Percentiles rank a stretch among this genome's conserved stretches.
These are phyloP conservation scores for Thalassiosira profunda DNA, from an alignment of 108 stramenopile genomes.

Conservation along the genomic window DNA sequence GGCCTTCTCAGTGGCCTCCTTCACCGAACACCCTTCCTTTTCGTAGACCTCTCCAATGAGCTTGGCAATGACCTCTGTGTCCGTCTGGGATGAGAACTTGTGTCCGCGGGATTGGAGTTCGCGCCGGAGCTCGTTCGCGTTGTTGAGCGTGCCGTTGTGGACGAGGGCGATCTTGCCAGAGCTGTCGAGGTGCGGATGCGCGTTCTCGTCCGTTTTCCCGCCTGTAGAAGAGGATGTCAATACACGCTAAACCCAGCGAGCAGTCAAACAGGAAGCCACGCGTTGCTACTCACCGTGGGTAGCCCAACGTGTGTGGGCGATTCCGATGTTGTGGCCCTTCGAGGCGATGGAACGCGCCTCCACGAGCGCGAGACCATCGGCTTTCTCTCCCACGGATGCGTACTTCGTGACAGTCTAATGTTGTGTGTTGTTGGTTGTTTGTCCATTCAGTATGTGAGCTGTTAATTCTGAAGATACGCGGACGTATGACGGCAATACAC, in stretches of 20 bases:
- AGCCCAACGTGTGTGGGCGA: slow-evolving; percentile 99
- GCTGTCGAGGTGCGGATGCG: slow-evolving; percentile 97
- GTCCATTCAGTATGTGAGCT: not conserved
- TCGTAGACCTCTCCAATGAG: slow-evolving; percentile 86
- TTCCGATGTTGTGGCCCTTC: slow-evolving; percentile 75
- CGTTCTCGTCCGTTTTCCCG: slow-evolving; percentile 98
- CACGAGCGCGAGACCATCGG: slow-evolving; percentile 93
- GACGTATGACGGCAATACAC: not conserved
- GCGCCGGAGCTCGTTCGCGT: slow-evolving; percentile 91
- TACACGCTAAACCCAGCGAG: too few relatives aligned
- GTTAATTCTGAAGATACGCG: too few relatives aligned
- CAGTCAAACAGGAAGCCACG: too few relatives aligned
- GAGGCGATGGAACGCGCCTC: slow-evolving; percentile 59
- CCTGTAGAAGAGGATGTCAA: too few relatives aligned
- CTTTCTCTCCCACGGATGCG: slow-evolving; percentile 94
- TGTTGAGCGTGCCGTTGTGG: slow-evolving; percentile 99
- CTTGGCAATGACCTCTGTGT: slow-evolving; percentile 99
- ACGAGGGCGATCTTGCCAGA: slow-evolving; percentile 97
- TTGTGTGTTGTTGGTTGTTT: not conserved
- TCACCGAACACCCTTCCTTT: slow-evolving; percentile 52
- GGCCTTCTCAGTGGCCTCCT: slow-evolving; percentile 91
- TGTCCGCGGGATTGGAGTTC: slow-evolving; percentile 88
- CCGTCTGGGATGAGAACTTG: slow-evolving; percentile 93
- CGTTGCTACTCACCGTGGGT: too few relatives aligned
- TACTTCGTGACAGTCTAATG: slow-evolving; percentile 93